Conservation (phyloP, 345 rosid genomes). For the Alliaria petiolata region DNA sequence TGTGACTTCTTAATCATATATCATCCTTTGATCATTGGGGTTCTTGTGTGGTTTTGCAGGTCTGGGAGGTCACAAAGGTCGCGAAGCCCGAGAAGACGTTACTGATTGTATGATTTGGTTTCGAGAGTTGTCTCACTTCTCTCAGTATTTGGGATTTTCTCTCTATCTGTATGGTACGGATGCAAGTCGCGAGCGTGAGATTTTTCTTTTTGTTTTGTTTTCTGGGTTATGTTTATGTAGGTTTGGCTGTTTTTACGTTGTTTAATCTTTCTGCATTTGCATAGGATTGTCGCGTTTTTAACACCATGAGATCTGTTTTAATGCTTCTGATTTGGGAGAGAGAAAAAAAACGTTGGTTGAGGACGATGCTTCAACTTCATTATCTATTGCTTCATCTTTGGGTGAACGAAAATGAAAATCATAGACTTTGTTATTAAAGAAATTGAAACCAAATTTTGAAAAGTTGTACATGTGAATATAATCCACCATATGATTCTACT, state of each 20-base stretch:
- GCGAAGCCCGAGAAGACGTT: constrained; percentile 77
- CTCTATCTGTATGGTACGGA: constrained; percentile 21
- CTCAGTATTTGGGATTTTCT: constrained; percentile 17
- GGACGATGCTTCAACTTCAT: neutral
- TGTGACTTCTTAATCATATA: neutral
- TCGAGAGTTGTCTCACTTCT: constrained; percentile 13
- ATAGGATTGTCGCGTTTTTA: constrained; percentile 5
- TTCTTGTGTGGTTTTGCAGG: constrained; percentile 34
- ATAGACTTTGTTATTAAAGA: neutral
- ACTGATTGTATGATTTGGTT: constrained; percentile 36
- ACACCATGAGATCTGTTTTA: constrained; percentile 25
- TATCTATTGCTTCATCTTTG: neutral
- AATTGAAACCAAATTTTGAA: too few relatives aligned
- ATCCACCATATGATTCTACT: too few relatives aligned
- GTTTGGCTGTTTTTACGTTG: constrained; percentile 13
- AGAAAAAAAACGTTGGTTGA: neutral
- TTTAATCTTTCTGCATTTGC: constrained; percentile 24
- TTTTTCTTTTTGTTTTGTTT: neutral
- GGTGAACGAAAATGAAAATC: neutral
- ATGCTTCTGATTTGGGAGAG: too few relatives aligned
- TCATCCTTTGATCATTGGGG: neutral
- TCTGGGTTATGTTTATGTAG: constrained; percentile 7
- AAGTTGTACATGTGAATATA: too few relatives aligned
- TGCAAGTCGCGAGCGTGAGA: constrained; percentile 14
- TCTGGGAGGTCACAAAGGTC: constrained; percentile 62